Evolutionary conservation across 441 rosid species (phyloP).

Genomic region (Mallotus repandus): DNA sequence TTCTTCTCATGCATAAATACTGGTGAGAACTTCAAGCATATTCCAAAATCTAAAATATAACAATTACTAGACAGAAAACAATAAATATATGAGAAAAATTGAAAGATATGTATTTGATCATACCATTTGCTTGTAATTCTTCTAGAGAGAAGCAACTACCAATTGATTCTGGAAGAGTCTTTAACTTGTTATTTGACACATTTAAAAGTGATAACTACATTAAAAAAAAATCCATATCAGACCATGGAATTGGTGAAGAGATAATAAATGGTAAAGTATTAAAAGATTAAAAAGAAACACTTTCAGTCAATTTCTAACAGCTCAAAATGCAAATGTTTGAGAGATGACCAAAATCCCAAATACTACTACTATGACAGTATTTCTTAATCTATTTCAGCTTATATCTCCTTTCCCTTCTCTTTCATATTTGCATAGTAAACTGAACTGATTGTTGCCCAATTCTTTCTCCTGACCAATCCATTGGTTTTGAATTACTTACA

Average conservation of each 20-base stretch:
- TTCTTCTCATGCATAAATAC: not conserved
- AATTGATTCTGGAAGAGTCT: conserved; percentile 86
- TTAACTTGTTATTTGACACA: conserved; percentile 83
- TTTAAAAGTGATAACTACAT: conserved; percentile 81
- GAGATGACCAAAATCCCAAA: no score
- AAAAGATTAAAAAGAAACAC: not conserved
- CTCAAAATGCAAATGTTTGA: not conserved
- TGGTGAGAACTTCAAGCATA: not conserved
- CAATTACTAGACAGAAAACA: not conserved
- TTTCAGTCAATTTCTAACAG: not conserved
- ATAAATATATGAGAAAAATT: not conserved
- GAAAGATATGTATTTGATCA: conserved; percentile 15
- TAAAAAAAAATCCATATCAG: conserved; percentile 24
- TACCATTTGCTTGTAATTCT: conserved; percentile 91
- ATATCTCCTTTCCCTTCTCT: no score
- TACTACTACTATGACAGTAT: no score
- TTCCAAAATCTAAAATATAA: conserved; percentile 1
- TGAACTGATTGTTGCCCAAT: not conserved
- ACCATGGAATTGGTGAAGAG: conserved; percentile 12
- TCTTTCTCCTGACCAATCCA: not conserved
- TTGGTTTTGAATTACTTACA: conserved; percentile 47
- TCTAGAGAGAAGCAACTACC: conserved; percentile 95
- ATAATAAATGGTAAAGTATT: not conserved
- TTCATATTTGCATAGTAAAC: no score
- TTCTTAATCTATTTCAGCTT: no score